Percentiles rank a stretch among this genome's conserved stretches.
phyloP scores from a whole-genome alignment of 2,329 filamentous ascomycete genomes.

The Amesomyces nigricolor region DNA sequence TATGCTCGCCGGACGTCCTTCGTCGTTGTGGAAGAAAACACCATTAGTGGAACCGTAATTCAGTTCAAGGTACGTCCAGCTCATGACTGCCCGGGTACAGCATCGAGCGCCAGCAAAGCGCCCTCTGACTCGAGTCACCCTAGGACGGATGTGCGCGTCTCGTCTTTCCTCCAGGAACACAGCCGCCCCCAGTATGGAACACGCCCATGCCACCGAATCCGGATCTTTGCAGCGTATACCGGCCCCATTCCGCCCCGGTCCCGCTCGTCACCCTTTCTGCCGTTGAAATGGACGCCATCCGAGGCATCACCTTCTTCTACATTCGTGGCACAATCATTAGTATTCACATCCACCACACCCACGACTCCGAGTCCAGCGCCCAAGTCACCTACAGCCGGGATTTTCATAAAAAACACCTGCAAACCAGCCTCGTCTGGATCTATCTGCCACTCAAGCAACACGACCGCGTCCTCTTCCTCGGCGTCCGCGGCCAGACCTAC shows the following conservation, averaged over 20 bases:
- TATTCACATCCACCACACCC: background rate
- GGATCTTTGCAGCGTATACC: background rate
- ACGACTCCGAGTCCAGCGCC: background rate
- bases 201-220: conserved; percentile 11
- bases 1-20: conserved; percentile 1
- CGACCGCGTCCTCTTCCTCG: background rate
- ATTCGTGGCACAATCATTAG: background rate
- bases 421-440: background rate
- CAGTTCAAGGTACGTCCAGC: no score
- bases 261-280: background rate
- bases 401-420: background rate
- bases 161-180: no score
- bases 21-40: background rate
- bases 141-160: no score
- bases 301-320: background rate
- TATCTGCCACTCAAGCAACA: background rate
- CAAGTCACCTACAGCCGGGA: background rate
- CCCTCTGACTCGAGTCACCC: no score
- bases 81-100: no score
- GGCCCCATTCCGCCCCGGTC: no score
- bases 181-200: conserved; percentile 1
- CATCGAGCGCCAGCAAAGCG: no score
- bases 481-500: background rate
- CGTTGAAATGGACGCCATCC: background rate
- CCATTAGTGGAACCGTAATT: no score